Evolutionary conservation across 495 filamentous ascomycete species (phyloP).

Genomic region (Penicillium taxi): DNA sequence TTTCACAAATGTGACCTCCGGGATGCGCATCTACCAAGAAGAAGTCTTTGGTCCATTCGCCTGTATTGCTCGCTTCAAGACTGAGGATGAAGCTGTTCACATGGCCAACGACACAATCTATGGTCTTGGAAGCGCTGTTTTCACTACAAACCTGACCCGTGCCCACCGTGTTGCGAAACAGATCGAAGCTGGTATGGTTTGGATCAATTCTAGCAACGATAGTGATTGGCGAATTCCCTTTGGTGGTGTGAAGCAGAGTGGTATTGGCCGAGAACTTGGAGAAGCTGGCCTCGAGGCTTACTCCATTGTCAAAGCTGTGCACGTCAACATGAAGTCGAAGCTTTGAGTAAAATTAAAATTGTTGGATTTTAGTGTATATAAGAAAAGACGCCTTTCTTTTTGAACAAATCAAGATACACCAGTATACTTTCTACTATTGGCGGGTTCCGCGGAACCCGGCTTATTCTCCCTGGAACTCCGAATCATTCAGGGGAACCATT

Average conservation of each 20-base stretch:
- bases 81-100: conserved; percentile 43
- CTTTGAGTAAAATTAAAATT: conserved; percentile 9
- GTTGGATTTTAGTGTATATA: not conserved
- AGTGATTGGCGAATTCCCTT: conserved; percentile 68
- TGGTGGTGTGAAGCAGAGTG: conserved; percentile 88
- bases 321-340: conserved; percentile 53
- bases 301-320: conserved; percentile 63
- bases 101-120: conserved; percentile 42
- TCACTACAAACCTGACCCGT: conserved; percentile 39
- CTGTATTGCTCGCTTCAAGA: conserved; percentile 41
- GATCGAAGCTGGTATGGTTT: conserved; percentile 47
- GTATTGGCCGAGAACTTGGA: conserved; percentile 79
- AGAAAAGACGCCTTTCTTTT: no score
- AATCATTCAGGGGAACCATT: no score
- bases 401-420: no score
- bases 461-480: no score
- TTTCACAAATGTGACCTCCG: conserved; percentile 34
- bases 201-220: conserved; percentile 60
- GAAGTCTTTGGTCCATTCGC: conserved; percentile 55
- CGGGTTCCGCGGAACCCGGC: no score
- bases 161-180: conserved; percentile 41
- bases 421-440: no score
- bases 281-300: conserved; percentile 77
- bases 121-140: conserved; percentile 45
- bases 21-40: conserved; percentile 44